Conservation (phyloP, 345 rosid species). For the Corchorus olitorius region DNA sequence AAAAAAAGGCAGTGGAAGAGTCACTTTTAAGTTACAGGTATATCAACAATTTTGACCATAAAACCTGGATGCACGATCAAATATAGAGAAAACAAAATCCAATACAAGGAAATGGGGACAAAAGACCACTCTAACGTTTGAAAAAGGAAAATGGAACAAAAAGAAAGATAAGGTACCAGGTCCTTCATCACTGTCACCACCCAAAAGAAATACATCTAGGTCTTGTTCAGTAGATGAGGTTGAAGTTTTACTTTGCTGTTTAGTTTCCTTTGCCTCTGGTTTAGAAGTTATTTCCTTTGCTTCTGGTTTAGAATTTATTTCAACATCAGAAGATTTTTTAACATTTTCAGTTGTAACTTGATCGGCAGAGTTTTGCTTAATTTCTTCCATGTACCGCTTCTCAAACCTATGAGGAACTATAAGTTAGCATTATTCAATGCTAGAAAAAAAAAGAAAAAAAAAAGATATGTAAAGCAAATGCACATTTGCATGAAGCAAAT, state of each 20-base stretch:
- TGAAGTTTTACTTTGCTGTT: constrained; percentile 37
- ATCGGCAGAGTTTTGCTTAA: constrained; percentile 31
- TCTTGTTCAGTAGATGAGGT: constrained; percentile 47
- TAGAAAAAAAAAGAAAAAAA: no score
- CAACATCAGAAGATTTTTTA: constrained; percentile 28
- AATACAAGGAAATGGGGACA: neutral
- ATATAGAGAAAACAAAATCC: neutral
- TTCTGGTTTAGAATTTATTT: constrained; percentile 30
- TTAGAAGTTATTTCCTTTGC: constrained; percentile 33
- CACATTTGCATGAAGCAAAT: neutral
- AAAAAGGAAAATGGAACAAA: neutral
- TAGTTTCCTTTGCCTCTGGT: constrained; percentile 30
- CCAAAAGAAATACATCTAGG: constrained; percentile 62
- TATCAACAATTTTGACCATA: neutral
- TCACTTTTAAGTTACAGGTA: neutral
- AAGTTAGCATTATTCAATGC: constrained; percentile 1
- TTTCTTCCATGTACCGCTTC: constrained; percentile 48
- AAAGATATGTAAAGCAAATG: neutral
- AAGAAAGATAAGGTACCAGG: constrained; percentile 36
- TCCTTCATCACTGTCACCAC: constrained; percentile 67
- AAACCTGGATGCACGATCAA: neutral
- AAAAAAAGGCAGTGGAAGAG: neutral
- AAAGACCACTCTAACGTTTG: neutral
- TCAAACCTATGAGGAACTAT: constrained; percentile 45
- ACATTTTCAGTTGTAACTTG: constrained; percentile 28